phyloP scores from a whole-genome alignment of 129 eudicot species.

The Glebionis coronaria region DNA sequence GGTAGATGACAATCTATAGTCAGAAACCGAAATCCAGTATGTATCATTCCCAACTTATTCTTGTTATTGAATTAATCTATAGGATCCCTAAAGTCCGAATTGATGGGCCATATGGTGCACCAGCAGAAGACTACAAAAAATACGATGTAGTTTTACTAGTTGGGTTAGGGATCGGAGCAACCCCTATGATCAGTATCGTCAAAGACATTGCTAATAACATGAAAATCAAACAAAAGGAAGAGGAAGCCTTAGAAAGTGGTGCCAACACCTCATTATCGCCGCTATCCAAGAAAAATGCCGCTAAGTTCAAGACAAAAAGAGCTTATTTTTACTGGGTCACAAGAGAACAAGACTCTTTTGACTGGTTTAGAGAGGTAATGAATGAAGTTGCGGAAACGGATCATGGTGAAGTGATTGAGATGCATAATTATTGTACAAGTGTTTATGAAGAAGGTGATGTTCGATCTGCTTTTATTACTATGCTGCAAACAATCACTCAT shows the following conservation, averaged over 20 bases:
- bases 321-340: conserved; percentile 36
- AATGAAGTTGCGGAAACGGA: conserved; percentile 7
- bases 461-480: conserved; percentile 48
- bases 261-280: background rate
- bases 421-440: conserved; percentile 54
- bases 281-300: conserved; percentile 28
- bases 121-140: conserved; percentile 71
- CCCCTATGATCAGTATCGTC: conserved; percentile 80
- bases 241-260: conserved; percentile 38
- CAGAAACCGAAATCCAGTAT: too few relatives aligned
- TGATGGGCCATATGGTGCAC: conserved; percentile 87
- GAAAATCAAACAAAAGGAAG: too few relatives aligned
- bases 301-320: conserved; percentile 42
- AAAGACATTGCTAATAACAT: too few relatives aligned
- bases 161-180: conserved; percentile 82
- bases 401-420: conserved; percentile 11
- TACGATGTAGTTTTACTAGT: conserved; percentile 67
- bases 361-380: conserved; percentile 9
- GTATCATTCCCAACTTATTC: background rate
- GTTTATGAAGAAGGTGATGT: conserved; percentile 67
- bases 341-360: conserved; percentile 4
- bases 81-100: conserved; percentile 59
- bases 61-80: conserved; percentile 5
- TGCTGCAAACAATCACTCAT: conserved; percentile 50
- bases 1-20: too few relatives aligned